phyloP scores from a whole-genome alignment of 2,329 filamentous ascomycete species.

The Magnaporthiopsis poae region DNA sequence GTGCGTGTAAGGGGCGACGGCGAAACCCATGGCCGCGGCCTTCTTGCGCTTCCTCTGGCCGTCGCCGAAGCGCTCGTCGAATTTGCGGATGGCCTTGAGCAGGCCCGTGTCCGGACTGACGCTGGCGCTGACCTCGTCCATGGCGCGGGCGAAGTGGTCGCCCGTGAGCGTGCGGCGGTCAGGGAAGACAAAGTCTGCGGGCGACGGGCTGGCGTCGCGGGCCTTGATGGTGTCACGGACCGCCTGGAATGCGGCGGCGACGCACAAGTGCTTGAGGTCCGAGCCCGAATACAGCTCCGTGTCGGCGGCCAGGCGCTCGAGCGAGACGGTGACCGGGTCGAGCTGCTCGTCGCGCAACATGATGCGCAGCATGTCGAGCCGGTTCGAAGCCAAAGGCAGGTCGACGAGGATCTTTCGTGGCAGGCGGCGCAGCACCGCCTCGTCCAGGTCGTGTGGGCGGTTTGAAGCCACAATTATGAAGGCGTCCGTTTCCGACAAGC shows the following conservation, averaged over 20 bases:
- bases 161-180: slow-evolving; percentile 55
- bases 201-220: slow-evolving; percentile 23
- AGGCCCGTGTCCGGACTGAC: slow-evolving; percentile 90
- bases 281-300: slow-evolving; percentile 75
- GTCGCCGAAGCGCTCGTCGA: slow-evolving; percentile 91
- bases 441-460: slow-evolving; percentile 86
- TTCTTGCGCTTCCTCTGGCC: slow-evolving; percentile 57
- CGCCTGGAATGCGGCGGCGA: slow-evolving; percentile 68
- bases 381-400: slow-evolving; percentile 52
- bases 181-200: slow-evolving; percentile 50
- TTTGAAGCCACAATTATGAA: slow-evolving; percentile 99
- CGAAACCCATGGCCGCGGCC: slow-evolving; percentile 52
- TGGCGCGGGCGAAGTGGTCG: slow-evolving; percentile 73
- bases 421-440: slow-evolving; percentile 68
- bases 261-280: slow-evolving; percentile 73
- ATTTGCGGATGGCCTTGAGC: slow-evolving; percentile 78
- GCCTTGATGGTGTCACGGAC: slow-evolving; percentile 60
- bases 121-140: slow-evolving; percentile 82
- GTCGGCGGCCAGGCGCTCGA: slow-evolving; percentile 52
- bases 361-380: slow-evolving; percentile 54
- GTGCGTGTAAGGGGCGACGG: slow-evolving; percentile 28
- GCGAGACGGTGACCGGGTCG: slow-evolving; percentile 44
- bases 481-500: slow-evolving; percentile 61
- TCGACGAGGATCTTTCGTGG: slow-evolving; percentile 66
- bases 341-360: slow-evolving; percentile 60